These are phyloP conservation scores for Pleurotus ostreatus DNA, from an alignment of 768 basidiomycete genomes.

Conservation along the genomic window DNA sequence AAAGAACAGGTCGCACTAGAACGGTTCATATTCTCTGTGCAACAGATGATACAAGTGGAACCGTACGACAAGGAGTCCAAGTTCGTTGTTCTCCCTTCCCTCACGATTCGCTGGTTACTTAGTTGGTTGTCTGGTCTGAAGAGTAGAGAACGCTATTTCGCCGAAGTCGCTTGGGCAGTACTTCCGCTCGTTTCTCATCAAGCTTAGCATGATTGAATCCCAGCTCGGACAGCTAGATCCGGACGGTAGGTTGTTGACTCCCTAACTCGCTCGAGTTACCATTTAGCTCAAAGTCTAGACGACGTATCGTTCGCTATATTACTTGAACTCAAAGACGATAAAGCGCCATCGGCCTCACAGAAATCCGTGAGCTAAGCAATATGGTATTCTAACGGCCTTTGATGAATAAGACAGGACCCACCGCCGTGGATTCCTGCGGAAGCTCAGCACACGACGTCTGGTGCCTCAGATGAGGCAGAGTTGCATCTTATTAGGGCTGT, in stretches of 20 bases:
- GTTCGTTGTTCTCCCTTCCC: slow-evolving; percentile 28
- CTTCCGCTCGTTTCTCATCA: slow-evolving; percentile 80
- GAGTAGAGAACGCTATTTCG: slow-evolving; percentile 71
- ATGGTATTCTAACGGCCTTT: neutral
- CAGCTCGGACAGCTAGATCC: slow-evolving; percentile 58
- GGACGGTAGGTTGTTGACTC: slow-evolving; percentile 35
- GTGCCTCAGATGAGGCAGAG: slow-evolving; percentile 61
- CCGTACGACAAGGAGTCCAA: slow-evolving; percentile 65
- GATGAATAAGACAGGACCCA: slow-evolving; percentile 41
- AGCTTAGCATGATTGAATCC: slow-evolving; percentile 73
- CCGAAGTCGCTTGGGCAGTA: slow-evolving; percentile 61
- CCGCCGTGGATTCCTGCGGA: slow-evolving; percentile 81
- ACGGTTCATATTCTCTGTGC: slow-evolving; percentile 85
- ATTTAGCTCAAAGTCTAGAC: slow-evolving; percentile 30
- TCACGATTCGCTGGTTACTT: neutral
- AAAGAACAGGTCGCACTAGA: slow-evolving; percentile 80
- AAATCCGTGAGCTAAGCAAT: slow-evolving; percentile 33
- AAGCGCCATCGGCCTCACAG: slow-evolving; percentile 46
- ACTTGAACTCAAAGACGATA: slow-evolving; percentile 73
- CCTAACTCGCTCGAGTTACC: neutral
- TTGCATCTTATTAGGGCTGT: slow-evolving; percentile 75
- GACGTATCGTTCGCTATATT: slow-evolving; percentile 79
- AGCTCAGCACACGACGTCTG: slow-evolving; percentile 63
- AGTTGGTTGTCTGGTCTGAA: slow-evolving; percentile 21
- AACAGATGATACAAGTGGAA: slow-evolving; percentile 74